Base-by-base conservation (phyloP, 1,139 yeast genomes). In the Zygosaccharomyces pseudobailii region DNA sequence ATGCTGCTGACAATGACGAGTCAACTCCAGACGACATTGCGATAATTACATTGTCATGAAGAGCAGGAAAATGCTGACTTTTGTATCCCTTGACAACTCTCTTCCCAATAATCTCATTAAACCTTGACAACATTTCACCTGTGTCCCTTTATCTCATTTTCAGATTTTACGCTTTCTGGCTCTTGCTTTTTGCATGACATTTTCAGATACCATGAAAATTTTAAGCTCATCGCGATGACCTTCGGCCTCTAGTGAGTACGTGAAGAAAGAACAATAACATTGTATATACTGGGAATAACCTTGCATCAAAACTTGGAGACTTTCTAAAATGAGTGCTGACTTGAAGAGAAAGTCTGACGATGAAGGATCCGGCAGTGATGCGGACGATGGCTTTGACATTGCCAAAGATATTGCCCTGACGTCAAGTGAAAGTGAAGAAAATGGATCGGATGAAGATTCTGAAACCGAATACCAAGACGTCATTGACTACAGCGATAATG, bases 21-120 rank as follows among this genome's bases (percentile, higher is more conserved):
- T 92, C 98, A 0, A 92, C 97, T 0, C 99, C 99, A 0, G 96
- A 86, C 1, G 96, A 88, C 97, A 92, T 88, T 21, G 97, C 96
- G 2, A 92, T 79, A 31, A 86, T 71, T 21, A 92, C 76, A 44
- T 74, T 78, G 59, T 87, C 95, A 32, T 75, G 64, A 4, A 56
- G 56, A 0, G 53, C 50, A 0, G 94, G 92, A 25, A 60, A 57
- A 4, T 66, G 68, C 54, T 79, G 85, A 5, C 51, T 52, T 13
- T 42, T 50, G 30, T 55, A 61, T 1, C 63, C 61, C 2, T 37
- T 33, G 7, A 55, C 43, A 7, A 41, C 27, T 38, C 64, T 44
- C 19, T 49, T 48, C 5, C 35, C 34, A 10, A 43, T 24, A 21
- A 47, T 17, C 20, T 46, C 44, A 36, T 24, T 24, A 32, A 45